Evolutionary conservation across 2,329 filamentous ascomycete genomes (phyloP).

Genomic region (Botrytis fabae): DNA sequence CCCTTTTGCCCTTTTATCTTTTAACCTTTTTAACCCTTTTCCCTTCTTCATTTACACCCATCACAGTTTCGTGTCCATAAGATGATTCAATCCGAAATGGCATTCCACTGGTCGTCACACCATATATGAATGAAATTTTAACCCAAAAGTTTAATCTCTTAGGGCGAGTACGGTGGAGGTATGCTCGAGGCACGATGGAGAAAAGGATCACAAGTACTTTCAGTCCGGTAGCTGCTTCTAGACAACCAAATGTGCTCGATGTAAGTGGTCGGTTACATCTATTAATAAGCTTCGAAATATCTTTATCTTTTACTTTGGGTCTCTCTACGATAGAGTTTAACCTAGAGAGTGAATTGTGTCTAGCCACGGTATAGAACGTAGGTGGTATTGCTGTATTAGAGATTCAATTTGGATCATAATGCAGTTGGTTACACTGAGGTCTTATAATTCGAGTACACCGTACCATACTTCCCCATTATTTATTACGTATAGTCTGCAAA

Average conservation of each 20-base stretch:
- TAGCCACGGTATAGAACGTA: background rate
- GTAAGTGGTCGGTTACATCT: background rate
- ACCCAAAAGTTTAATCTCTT: background rate
- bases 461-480: background rate
- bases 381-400: background rate
- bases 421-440: background rate
- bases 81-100: background rate
- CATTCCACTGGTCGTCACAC: background rate
- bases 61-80: background rate
- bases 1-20: no score
- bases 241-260: background rate
- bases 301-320: background rate
- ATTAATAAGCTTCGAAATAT: background rate
- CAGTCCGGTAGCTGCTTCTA: background rate
- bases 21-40: no score
- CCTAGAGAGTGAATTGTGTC: background rate
- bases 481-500: constrained; percentile 9
- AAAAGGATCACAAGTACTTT: background rate
- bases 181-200: background rate
- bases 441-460: background rate
- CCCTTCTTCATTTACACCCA: background rate
- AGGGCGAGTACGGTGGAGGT: background rate
- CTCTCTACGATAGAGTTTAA: background rate
- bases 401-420: background rate
- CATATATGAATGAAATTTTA: background rate